Evolutionary conservation across 257 asterid genomes (phyloP), one percentile per base, ranked within the genome.

Genomic region (Capsicum rhomboideum): DNA sequence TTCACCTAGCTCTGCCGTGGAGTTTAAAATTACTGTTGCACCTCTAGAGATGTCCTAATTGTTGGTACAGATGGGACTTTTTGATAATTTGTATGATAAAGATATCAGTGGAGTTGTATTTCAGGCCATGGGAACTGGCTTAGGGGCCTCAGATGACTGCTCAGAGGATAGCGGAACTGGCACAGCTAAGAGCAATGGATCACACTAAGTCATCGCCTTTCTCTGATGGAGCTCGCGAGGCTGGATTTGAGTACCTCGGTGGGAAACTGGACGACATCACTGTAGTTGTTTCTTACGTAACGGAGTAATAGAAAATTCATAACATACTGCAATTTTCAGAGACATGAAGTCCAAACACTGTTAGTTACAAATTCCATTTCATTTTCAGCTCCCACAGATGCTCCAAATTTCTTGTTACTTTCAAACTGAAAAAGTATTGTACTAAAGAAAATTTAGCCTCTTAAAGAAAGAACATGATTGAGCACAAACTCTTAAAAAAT

Each of bases 101-200:
- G 44, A 40, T 40, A 40, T 40, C 44, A 40, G 8, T 4, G 44
- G 44, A 40, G 44, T 40, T 40, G 44, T 40, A 40, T 40, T 40
- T 40, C 40, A 34, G 40, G 40, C 40, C 8, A 6, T 40, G 44
- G 44, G 5, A 40, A 7, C 44, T 40, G 44, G 44, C 44, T 40
- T 40, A 34, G 40, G 40, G 40, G 40, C 40, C 40, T 34, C 40
- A 2, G 40, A 34, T 34, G 40, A 34, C 40, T 17, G 82, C 82
- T 69, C 85, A 52, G 80, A 55, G 63, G 80, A 68, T 82, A 82
- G 85, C 85, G 44, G 85, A 72, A 10, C 64, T 69, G 46, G 85
- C 85, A 13, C 85, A 75, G 26, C 40, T 34, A 34, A 2, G 40
- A 34, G 40, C 40, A 34, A 34, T 34, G 40, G 40, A 34, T 34